Evolutionary conservation across 495 filamentous ascomycete genomes (phyloP).

Genomic region (Hypomontagnella submonticulosa): DNA sequence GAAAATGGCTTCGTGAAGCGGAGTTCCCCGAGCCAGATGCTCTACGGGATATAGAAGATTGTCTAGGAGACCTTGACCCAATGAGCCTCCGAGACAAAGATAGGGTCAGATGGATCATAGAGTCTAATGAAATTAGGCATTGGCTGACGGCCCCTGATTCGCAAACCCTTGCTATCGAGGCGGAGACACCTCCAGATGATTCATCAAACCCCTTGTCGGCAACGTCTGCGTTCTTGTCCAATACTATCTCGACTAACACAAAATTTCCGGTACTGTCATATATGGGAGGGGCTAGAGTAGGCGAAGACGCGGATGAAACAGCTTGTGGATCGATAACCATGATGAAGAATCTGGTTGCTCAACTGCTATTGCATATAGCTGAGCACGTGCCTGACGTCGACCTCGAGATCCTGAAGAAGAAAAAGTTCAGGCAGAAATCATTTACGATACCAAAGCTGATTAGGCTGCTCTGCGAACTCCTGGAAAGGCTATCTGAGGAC

Average conservation of each 20-base stretch:
- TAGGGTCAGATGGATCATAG: conserved; percentile 4
- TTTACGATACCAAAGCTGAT: neutral
- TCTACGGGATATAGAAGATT: neutral
- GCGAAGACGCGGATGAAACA: neutral
- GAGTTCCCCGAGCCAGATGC: neutral
- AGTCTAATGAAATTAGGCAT: conserved; percentile 4
- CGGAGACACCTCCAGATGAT: conserved; percentile 1
- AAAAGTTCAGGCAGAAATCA: neutral
- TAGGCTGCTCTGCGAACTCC: neutral
- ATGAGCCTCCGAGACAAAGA: conserved; percentile 6
- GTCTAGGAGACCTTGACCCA: neutral
- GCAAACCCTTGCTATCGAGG: conserved; percentile 9
- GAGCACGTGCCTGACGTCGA: neutral
- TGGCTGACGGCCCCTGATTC: conserved; percentile 9
- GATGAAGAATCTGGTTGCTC: conserved; percentile 7
- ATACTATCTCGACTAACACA: neutral
- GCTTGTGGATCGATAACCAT: neutral
- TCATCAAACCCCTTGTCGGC: neutral
- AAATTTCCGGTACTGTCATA: conserved; percentile 3
- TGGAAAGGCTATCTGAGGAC: conserved; percentile 1
- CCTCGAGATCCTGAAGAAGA: conserved; percentile 7
- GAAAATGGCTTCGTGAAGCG: neutral
- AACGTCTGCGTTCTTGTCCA: conserved; percentile 8
- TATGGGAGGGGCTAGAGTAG: neutral
- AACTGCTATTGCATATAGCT: conserved; percentile 13